Conservation (phyloP, 805 yeast genomes). For the Clavispora vitiphila region DNA sequence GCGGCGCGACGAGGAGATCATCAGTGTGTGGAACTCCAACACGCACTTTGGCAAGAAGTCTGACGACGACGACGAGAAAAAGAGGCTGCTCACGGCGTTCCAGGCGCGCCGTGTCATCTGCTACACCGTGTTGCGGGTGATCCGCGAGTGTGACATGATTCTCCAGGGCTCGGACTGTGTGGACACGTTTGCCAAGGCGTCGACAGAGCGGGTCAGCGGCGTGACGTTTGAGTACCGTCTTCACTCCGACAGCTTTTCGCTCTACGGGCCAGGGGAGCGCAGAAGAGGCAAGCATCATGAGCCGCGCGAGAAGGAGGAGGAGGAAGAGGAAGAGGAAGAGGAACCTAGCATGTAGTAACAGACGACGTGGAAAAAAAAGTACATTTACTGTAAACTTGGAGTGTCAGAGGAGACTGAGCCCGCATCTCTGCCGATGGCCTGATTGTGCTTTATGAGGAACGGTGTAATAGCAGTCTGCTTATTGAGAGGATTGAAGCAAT, state of each 20-base stretch:
- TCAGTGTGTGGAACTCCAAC: slow-evolving; percentile 60
- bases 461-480: too few species aligned
- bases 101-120: slow-evolving; percentile 43
- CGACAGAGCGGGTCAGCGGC: slow-evolving; percentile 40
- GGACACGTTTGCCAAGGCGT: slow-evolving; percentile 28
- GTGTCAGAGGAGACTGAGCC: too few species aligned
- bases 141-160: slow-evolving; percentile 45
- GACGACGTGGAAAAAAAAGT: not conserved
- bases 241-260: slow-evolving; percentile 31
- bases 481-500: too few species aligned
- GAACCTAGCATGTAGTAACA: not conserved
- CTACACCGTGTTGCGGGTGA: slow-evolving; percentile 41
- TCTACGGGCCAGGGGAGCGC: not conserved
- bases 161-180: slow-evolving; percentile 31
- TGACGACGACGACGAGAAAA: slow-evolving; percentile 18
- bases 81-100: slow-evolving; percentile 36
- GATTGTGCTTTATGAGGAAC: too few species aligned
- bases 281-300: not conserved
- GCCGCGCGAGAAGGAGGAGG: not conserved
- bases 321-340: not conserved
- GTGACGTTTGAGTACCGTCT: slow-evolving; percentile 44
- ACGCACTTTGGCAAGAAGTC: slow-evolving; percentile 26
- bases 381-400: too few species aligned
- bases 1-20: slow-evolving; percentile 54
- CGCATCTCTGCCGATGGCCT: too few species aligned